Percentiles rank a stretch among this genome's conserved stretches.
Conservation (phyloP, 2,329 filamentous ascomycete species). For the Aspergillus fumigatiaffinis region DNA sequence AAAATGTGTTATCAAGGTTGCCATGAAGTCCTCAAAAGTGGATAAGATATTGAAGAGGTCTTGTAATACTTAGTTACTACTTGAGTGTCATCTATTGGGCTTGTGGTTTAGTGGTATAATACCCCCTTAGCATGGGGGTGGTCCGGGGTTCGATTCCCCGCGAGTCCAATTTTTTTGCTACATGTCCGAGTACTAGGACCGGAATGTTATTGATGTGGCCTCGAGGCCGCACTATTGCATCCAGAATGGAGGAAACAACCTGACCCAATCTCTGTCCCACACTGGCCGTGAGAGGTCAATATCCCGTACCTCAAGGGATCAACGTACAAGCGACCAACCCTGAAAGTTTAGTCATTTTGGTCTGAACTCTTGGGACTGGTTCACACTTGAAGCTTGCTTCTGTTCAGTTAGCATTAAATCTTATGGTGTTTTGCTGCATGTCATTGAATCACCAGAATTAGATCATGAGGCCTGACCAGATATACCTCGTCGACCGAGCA, state of each 20-base stretch:
- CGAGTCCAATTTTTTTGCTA: slow-evolving; percentile 38
- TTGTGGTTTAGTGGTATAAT: slow-evolving; percentile 48
- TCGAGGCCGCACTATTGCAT: no score
- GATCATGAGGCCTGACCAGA: not conserved
- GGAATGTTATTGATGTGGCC: no score
- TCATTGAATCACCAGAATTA: not conserved
- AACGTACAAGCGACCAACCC: not conserved
- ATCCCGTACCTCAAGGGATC: not conserved
- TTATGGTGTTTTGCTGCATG: not conserved
- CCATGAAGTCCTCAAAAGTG: no score
- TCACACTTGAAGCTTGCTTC: not conserved
- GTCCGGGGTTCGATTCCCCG: slow-evolving; percentile 48
- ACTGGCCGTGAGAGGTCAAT: not conserved
- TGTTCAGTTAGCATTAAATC: not conserved
- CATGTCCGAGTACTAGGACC: no score
- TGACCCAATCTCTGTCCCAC: not conserved
- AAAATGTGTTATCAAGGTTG: no score
- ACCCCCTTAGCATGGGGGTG: slow-evolving; percentile 46
- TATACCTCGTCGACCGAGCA: not conserved
- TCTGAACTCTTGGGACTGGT: not conserved
- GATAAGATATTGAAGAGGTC: no score
- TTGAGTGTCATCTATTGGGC: slow-evolving; percentile 8
- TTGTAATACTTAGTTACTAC: no score
- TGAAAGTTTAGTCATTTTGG: not conserved
- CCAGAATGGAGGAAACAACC: no score